Evolutionary conservation across 768 basidiomycete genomes (phyloP), one percentile per base, ranked within the genome.

Genomic region (Fomitopsis serialis): DNA sequence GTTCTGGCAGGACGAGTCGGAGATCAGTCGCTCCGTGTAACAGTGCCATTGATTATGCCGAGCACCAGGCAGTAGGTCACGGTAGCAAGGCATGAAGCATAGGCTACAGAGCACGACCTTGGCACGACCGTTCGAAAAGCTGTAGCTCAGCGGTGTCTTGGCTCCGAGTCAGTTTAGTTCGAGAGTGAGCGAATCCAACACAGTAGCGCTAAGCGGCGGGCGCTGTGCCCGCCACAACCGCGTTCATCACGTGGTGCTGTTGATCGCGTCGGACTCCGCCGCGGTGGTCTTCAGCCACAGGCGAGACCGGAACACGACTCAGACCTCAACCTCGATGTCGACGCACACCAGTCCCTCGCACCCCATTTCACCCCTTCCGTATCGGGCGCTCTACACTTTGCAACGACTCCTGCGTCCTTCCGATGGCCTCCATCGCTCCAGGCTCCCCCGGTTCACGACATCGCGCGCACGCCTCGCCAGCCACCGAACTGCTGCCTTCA

Each of bases 361-460:
- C 53, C 25, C 32, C 10, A 35, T 3, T 1, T 7, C 50, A n/a
- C 34, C 17, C 35, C 44, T 29, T n/a, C 34, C 35, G 21, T 19
- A n/a, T n/a, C n/a, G n/a, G 37, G 37, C 50, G 48, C 48, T 53
- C 50, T 23, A 13, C 42, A 22, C 34, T 10, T 23, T 12, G 43
- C 36, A 43, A 24, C 23, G 24, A 15, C 17, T 24, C 22, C 45
- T 50, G 52, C 42, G 52, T 48, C 59, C 60, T 59, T 58, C 43
- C 46, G 48, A 58, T 42, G 53, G 32, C 77, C 73, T 64, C 68
- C 61, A 76, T 71, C 78, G 78, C 78, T 75, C 76, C 75, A 63
- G 78, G 78, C 67, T n/a, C n/a, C 64, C 73, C 70, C 55, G 53
- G 69, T 67, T 68, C 65, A 56, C 43, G 49, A 51, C 60, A 55